phyloP scores from a whole-genome alignment of 805 yeast genomes.

The Hanseniaspora lindneri region DNA sequence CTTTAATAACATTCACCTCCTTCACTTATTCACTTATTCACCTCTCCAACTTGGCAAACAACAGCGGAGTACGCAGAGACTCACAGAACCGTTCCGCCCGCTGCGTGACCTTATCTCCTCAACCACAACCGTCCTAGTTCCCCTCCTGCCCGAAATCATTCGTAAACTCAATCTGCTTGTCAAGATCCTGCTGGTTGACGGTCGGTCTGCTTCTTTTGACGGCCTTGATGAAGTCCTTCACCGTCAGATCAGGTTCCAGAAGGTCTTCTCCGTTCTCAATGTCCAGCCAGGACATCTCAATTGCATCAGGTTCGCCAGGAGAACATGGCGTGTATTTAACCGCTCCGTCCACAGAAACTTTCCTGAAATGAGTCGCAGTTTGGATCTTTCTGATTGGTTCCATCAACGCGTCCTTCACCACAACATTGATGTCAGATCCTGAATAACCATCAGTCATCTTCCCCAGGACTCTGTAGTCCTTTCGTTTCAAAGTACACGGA shows the following conservation, averaged over 20 bases:
- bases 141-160: constrained; percentile 97
- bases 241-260: constrained; percentile 75
- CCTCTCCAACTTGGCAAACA: too few species aligned
- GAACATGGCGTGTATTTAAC: constrained; percentile 77
- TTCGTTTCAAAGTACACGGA: constrained; percentile 62
- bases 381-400: constrained; percentile 94
- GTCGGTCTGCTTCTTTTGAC: constrained; percentile 88
- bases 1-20: too few species aligned
- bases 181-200: constrained; percentile 73
- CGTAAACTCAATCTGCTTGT: constrained; percentile 76
- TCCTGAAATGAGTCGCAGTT: constrained; percentile 87
- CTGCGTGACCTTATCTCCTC: too few species aligned
- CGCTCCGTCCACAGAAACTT: constrained; percentile 18
- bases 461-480: constrained; percentile 67
- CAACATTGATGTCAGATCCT: constrained; percentile 94
- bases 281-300: constrained; percentile 88
- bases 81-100: too few species aligned
- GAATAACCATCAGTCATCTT: constrained; percentile 95
- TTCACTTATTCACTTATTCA: too few species aligned
- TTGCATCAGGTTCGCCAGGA: constrained; percentile 84
- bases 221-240: constrained; percentile 88
- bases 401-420: constrained; percentile 94
- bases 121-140: constrained; percentile 37
- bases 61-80: too few species aligned
- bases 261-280: constrained; percentile 70